A percentile compares a stretch with the other conserved stretches of the same genome.
Evolutionary conservation across 73 alveolate genomes (phyloP).

Genomic region (Paramecium sexaurelia): DNA sequence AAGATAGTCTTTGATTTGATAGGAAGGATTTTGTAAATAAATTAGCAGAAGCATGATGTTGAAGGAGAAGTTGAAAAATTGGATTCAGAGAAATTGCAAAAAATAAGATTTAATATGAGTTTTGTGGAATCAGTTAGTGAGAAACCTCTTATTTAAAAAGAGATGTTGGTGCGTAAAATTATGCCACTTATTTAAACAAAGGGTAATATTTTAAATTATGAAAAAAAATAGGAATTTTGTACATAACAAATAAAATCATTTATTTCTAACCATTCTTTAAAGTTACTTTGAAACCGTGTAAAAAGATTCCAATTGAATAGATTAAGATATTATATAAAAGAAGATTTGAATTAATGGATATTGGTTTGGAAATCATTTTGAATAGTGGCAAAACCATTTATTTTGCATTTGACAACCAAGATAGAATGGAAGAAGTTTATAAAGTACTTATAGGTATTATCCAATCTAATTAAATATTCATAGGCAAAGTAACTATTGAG

Average conservation of each 20-base stretch:
- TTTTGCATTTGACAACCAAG: constrained; percentile 84
- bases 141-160: constrained; percentile 84
- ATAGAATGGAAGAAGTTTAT: constrained; percentile 90
- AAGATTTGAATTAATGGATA: constrained; percentile 87
- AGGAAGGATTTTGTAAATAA: background rate
- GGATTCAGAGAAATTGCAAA: constrained; percentile 57
- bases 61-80: constrained; percentile 42
- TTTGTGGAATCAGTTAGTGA: constrained; percentile 91
- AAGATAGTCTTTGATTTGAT: constrained; percentile 53
- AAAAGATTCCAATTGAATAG: constrained; percentile 78
- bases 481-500: constrained; percentile 75
- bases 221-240: constrained; percentile 82
- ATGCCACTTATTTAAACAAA: constrained; percentile 86
- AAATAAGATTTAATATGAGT: constrained; percentile 88
- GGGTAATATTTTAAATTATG: background rate
- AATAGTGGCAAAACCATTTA: constrained; percentile 78
- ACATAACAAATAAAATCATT: constrained; percentile 88
- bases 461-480: background rate
- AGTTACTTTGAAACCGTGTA: constrained; percentile 88
- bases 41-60: constrained; percentile 49
- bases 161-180: constrained; percentile 88
- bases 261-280: constrained; percentile 95
- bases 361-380: constrained; percentile 93
- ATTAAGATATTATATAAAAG: constrained; percentile 87
- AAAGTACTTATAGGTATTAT: constrained; percentile 72